Conservation (phyloP, 1,284 basidiomycete species). For the Ganoderma boninense region DNA sequence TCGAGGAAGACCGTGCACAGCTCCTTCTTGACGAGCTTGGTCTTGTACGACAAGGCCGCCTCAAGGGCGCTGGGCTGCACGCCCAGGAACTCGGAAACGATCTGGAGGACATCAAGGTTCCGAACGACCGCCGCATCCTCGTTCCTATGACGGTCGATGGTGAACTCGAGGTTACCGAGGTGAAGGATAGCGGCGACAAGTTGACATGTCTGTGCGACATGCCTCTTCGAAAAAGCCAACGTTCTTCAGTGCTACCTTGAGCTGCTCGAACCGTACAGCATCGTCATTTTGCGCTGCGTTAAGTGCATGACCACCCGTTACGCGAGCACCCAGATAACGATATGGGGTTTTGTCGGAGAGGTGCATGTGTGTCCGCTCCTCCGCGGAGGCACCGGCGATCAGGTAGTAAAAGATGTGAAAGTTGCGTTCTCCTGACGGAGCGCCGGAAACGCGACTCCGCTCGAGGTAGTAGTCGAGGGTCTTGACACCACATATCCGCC, state of each 20-base stretch:
- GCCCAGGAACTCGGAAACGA: constrained; percentile 93
- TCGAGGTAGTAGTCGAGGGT: constrained; percentile 98
- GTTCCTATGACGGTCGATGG: constrained; percentile 81
- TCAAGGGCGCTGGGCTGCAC: constrained; percentile 82
- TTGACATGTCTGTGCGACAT: constrained; percentile 95
- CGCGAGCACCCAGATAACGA: constrained; percentile 83
- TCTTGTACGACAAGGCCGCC: constrained; percentile 90
- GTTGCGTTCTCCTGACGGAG: constrained; percentile 89
- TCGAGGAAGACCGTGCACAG: constrained; percentile 97
- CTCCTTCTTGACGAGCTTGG: constrained; percentile 92
- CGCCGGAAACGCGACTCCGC: constrained; percentile 82
- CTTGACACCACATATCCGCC: constrained; percentile 90
- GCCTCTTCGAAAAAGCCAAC: constrained; percentile 92
- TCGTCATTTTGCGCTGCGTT: constrained; percentile 71
- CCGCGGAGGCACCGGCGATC: constrained; percentile 86
- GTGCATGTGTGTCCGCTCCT: constrained; percentile 89
- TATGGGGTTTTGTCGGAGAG: constrained; percentile 83
- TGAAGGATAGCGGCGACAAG: constrained; percentile 95
- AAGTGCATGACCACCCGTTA: constrained; percentile 40
- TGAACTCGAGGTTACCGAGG: constrained; percentile 95
- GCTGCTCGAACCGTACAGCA: constrained; percentile 85
- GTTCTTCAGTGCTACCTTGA: constrained; percentile 93
- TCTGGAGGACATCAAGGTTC: constrained; percentile 81
- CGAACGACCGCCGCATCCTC: constrained; percentile 90
- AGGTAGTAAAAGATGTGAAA: constrained; percentile 99